Conservation (phyloP, 2,329 filamentous ascomycete genomes). For the Colletotrichum lupini region DNA sequence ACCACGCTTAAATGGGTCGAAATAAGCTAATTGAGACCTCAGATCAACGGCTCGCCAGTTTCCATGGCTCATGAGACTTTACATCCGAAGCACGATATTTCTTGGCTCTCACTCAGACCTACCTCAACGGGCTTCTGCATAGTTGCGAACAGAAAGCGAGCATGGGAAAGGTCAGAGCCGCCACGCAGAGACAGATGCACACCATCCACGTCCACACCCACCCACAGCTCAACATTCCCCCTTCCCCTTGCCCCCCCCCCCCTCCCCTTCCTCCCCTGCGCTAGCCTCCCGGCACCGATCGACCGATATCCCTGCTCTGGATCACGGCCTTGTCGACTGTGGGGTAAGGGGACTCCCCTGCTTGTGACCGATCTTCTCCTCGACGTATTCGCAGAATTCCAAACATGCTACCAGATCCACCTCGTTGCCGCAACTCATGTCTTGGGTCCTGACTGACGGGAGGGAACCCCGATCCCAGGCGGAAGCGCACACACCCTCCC, state of each 20-base stretch:
- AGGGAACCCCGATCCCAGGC: conserved; percentile 4
- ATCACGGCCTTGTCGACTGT: conserved; percentile 26
- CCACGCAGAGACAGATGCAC: not conserved
- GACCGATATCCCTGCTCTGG: conserved; percentile 28
- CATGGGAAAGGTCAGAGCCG: not conserved
- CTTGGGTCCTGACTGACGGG: conserved; percentile 27
- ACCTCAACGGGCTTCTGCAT: not conserved
- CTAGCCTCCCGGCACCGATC: conserved; percentile 26
- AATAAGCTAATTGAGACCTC: conserved; percentile 14
- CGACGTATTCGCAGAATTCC: conserved; percentile 23
- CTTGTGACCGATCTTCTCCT: conserved; percentile 22
- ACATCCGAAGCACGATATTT: conserved; percentile 10
- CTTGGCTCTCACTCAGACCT: conserved; percentile 27
- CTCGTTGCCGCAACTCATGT: conserved; percentile 30
- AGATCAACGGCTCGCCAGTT: not conserved
- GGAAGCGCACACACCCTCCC: conserved; percentile 9
- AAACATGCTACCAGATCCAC: conserved; percentile 34
- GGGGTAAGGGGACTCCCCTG: conserved; percentile 31
- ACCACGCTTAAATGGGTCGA: conserved; percentile 5
- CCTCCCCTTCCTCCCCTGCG: conserved; percentile 25
- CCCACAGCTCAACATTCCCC: not conserved
- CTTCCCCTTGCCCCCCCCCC: not conserved
- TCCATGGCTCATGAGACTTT: conserved; percentile 18
- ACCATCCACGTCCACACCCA: not conserved
- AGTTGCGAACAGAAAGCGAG: conserved; percentile 9